Percentiles rank a stretch among this genome's conserved stretches.
These are phyloP conservation scores for Kwoniella dejecticola DNA, from an alignment of 768 basidiomycete genomes.

Conservation along the genomic window DNA sequence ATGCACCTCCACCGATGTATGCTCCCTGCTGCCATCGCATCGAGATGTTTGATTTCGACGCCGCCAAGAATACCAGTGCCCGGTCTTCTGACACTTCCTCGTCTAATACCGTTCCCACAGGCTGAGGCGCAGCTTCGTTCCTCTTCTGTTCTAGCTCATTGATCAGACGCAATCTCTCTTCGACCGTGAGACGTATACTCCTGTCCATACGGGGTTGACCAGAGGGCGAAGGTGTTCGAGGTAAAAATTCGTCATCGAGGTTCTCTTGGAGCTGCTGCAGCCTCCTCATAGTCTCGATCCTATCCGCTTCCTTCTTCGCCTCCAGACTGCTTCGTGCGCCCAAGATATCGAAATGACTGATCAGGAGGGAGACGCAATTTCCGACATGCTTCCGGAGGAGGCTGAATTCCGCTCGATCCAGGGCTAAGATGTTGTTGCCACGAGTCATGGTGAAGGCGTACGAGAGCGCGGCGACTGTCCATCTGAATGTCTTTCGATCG, in stretches of 20 bases:
- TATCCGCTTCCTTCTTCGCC: constrained; percentile 86
- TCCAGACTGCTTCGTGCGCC: constrained; percentile 87
- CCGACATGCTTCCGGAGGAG: constrained; percentile 88
- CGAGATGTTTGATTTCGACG: constrained; percentile 91
- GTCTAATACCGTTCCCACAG: constrained; percentile 88
- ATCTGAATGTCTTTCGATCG: constrained; percentile 93
- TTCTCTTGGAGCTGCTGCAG: constrained; percentile 62
- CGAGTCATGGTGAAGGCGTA: constrained; percentile 85
- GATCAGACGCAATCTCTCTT: constrained; percentile 64
- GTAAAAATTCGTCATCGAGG: constrained; percentile 52
- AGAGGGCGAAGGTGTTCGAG: constrained; percentile 41
- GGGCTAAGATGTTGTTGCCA: constrained; percentile 82
- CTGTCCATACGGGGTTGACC: constrained; percentile 54
- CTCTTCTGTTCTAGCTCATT: constrained; percentile 67
- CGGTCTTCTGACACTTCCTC: constrained; percentile 91
- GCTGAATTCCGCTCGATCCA: constrained; percentile 85
- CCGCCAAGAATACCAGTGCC: constrained; percentile 89
- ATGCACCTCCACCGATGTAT: constrained; percentile 97
- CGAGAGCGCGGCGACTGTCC: constrained; percentile 95
- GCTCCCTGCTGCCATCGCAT: constrained; percentile 97
- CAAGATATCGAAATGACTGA: constrained; percentile 95
- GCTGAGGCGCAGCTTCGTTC: constrained; percentile 70
- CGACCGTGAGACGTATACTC: constrained; percentile 74
- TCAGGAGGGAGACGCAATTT: constrained; percentile 93
- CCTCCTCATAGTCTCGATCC: constrained; percentile 61